Evolutionary conservation across 257 asterid genomes (phyloP).

Genomic region (Solanum pimpinellifolium): DNA sequence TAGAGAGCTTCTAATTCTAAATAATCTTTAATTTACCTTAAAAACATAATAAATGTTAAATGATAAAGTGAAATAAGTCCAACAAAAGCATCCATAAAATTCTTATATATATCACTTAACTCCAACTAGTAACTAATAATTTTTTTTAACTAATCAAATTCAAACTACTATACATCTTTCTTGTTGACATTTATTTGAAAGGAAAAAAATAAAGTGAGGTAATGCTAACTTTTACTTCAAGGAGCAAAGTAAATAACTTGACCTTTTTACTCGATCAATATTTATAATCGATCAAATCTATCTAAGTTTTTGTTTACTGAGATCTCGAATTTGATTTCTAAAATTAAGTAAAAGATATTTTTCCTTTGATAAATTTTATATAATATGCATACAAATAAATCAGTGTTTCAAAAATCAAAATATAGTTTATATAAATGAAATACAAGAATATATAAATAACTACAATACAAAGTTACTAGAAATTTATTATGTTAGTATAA

Average conservation of each 20-base stretch:
- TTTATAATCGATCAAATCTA: background rate
- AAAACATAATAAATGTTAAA: background rate
- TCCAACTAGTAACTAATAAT: background rate
- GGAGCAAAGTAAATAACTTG: background rate
- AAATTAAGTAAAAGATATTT: background rate
- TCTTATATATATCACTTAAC: background rate
- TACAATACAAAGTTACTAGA: background rate
- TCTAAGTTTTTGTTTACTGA: rapidly evolving
- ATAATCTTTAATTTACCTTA: background rate
- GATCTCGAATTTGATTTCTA: background rate
- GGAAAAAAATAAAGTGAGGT: background rate
- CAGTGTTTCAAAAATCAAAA: background rate
- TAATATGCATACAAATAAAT: background rate
- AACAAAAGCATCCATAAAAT: no score
- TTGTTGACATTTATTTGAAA: background rate
- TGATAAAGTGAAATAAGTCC: background rate
- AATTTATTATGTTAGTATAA: background rate
- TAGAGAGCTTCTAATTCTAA: background rate
- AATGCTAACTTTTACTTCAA: background rate
- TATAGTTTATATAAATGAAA: background rate
- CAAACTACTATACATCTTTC: background rate
- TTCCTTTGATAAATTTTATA: background rate
- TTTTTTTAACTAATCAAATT: background rate
- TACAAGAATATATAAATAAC: background rate
- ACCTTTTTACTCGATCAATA: background rate